Evolutionary conservation across 2,329 filamentous ascomycete species (phyloP), one percentile per base, ranked within the genome.

Genomic region (Teratosphaeria nubilosa): DNA sequence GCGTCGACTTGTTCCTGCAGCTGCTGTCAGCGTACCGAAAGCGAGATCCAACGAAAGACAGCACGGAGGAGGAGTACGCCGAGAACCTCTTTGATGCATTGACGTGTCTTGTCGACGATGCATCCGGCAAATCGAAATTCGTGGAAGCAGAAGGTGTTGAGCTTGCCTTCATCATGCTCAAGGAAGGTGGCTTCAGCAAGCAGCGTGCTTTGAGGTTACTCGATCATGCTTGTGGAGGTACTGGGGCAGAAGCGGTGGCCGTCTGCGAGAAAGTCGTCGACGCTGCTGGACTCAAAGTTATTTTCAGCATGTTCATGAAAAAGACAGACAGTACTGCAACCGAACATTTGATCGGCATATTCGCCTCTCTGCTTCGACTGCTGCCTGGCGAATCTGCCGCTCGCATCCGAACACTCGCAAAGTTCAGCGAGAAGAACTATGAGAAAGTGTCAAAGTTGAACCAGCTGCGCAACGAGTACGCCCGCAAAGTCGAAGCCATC

Each of bases 361-460:
- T 97, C 62, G 83, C 88, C 0, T 89, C 88, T 0, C 81, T 99
- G 70, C 78, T 99, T 1, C 86, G 91, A 25, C 80, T 86, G 3
- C 74, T 99, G 1, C 91, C 91, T 0, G 88, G 85, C 16, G 84
- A 90, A 32, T 91, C 89, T 1, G 79, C 89, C 0, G 80, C 86
- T 32, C 83, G 94, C 5, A 95, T 97, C 65, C 84, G 94, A 3
- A 82, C 87, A 0, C 80, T 97, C 3, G 92, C 91, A 53, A 99
- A 99, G 69, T 97, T 97, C 67, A 87, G 96, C 20, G 94, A 99
- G 72, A 95, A 90, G 70, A 86, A 96, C 63, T 96, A 95, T 70
- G 90, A 86, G 64, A 97, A 97, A 77, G 83, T 90, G 41, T 76
- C 70, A 5, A 89, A 86, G 69, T 77, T 97, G 4, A 72, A 95